These are phyloP conservation scores for Fusarium abutilonis DNA, from an alignment of 2,329 filamentous ascomycete genomes.

Conservation along the genomic window DNA sequence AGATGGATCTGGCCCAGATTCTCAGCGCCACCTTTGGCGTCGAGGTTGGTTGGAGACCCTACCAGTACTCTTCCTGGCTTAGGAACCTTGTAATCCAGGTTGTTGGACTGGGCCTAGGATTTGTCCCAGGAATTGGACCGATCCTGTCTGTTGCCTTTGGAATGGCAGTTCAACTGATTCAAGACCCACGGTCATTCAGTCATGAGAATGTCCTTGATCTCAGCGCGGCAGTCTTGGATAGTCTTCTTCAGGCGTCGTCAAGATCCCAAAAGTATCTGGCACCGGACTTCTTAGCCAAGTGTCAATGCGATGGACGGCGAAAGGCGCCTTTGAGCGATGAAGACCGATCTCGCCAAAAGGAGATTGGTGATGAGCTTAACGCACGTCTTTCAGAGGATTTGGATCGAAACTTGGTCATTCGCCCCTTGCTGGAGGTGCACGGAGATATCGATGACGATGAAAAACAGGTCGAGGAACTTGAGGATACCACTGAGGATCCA, in stretches of 20 bases:
- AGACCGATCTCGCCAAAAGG: background rate
- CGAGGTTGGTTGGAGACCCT: constrained; percentile 15
- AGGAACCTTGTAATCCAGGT: background rate
- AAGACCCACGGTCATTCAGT: background rate
- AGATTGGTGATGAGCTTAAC: constrained; percentile 11
- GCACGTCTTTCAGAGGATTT: background rate
- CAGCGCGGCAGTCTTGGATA: background rate
- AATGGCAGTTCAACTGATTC: constrained; percentile 6
- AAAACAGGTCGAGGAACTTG: background rate
- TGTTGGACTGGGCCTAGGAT: background rate
- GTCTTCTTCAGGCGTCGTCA: fast-evolving
- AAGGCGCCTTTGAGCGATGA: background rate
- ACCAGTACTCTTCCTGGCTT: background rate
- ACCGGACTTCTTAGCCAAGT: background rate
- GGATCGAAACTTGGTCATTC: background rate
- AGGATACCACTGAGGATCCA: background rate
- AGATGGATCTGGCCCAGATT: constrained; percentile 12
- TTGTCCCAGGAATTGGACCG: background rate
- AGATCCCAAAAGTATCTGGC: constrained; percentile 9
- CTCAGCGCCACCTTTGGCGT: constrained; percentile 19
- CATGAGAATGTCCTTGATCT: constrained; percentile 3
- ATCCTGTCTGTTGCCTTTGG: constrained; percentile 10
- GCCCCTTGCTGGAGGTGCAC: background rate
- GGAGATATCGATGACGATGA: background rate
- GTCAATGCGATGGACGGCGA: background rate